Conservation (phyloP, 352 stramenopile genomes). For the Thalassiosira hispida region DNA sequence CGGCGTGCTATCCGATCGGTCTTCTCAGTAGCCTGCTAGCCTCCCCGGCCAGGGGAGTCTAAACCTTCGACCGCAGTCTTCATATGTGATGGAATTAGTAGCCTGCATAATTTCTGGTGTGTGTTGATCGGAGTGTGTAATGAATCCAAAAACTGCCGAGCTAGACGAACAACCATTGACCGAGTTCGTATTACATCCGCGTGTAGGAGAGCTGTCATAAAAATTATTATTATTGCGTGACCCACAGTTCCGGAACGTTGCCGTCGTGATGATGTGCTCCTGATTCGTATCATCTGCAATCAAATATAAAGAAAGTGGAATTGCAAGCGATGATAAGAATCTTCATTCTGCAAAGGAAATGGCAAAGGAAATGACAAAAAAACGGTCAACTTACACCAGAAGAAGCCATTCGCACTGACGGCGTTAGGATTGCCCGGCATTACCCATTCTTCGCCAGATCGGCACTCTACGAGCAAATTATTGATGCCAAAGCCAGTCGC, state of each 20-base stretch:
- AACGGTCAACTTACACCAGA: slow-evolving; percentile 38
- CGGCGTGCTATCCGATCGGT: too few species aligned
- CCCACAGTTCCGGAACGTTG: slow-evolving; percentile 58
- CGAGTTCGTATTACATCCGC: slow-evolving; percentile 41
- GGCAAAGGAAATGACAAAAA: too few species aligned
- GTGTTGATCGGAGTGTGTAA: slow-evolving; percentile 47
- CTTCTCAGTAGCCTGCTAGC: too few species aligned
- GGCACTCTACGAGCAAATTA: slow-evolving; percentile 52
- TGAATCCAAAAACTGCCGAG: slow-evolving; percentile 47
- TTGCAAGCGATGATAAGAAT: neutral
- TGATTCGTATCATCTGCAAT: slow-evolving; percentile 26
- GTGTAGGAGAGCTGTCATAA: slow-evolving; percentile 42
- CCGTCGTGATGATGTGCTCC: slow-evolving; percentile 57
- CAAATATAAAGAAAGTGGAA: neutral
- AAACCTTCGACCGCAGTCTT: slow-evolving; percentile 52
- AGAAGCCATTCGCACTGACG: slow-evolving; percentile 34
- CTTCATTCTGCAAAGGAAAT: too few species aligned
- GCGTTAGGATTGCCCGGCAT: slow-evolving; percentile 15
- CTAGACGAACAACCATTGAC: slow-evolving; percentile 36
- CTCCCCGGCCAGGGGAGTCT: slow-evolving; percentile 13
- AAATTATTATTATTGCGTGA: slow-evolving; percentile 28
- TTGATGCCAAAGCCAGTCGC: slow-evolving; percentile 48
- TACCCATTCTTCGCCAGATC: slow-evolving; percentile 32
- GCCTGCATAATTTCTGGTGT: slow-evolving; percentile 56
- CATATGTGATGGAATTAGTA: slow-evolving; percentile 45